Evolutionary conservation across 768 basidiomycete species (phyloP).

Genomic region (Punctularia strigosozonata): DNA sequence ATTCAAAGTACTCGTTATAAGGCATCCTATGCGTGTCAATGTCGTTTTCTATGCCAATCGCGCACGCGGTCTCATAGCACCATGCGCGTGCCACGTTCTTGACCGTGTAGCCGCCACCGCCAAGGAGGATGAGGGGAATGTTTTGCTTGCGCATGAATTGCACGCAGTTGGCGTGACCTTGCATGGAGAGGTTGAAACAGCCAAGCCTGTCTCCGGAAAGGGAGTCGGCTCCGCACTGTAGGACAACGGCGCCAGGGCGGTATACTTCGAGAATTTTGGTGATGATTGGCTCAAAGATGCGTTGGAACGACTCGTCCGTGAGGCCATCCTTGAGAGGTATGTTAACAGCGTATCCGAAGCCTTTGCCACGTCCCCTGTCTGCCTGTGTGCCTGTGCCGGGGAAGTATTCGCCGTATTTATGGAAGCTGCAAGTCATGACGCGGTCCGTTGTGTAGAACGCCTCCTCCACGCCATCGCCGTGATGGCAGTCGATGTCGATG

Average conservation of each 20-base stretch:
- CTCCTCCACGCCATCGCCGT: constrained; percentile 98
- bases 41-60: constrained; percentile 72
- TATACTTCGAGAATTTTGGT: constrained; percentile 79
- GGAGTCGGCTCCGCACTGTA: constrained; percentile 96
- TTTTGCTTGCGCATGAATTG: constrained; percentile 74
- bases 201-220: constrained; percentile 92
- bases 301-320: constrained; percentile 76
- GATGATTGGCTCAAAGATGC: constrained; percentile 87
- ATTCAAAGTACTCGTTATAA: constrained; percentile 90
- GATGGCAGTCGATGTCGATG: constrained; percentile 97
- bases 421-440: constrained; percentile 95
- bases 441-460: constrained; percentile 96
- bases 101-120: constrained; percentile 94
- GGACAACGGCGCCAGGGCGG: constrained; percentile 75
- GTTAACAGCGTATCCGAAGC: constrained; percentile 85
- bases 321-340: constrained; percentile 92
- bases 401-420: constrained; percentile 95
- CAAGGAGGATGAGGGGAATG: constrained; percentile 82
- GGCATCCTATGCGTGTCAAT: constrained; percentile 73
- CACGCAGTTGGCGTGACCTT: constrained; percentile 89
- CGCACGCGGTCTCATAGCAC: constrained; percentile 95
- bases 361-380: constrained; percentile 73
- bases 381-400: constrained; percentile 82
- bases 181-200: constrained; percentile 92
- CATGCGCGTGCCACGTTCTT: constrained; percentile 93